Conservation (phyloP, 2,329 filamentous ascomycete genomes). For the Ceratocystis destructans region DNA sequence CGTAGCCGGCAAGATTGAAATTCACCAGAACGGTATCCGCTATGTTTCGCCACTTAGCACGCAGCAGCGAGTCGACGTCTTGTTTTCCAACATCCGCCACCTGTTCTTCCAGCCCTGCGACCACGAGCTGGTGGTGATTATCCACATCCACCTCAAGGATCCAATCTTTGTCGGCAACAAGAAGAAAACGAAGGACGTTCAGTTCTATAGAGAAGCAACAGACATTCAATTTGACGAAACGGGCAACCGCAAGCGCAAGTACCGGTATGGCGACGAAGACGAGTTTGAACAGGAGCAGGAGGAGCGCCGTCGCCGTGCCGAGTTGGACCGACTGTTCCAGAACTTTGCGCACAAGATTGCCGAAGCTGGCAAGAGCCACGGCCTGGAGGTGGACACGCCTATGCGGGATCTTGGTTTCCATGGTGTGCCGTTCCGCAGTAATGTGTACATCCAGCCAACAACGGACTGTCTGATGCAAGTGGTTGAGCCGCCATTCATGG, state of each 20-base stretch:
- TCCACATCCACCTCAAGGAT: conserved; percentile 94
- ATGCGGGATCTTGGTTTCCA: conserved; percentile 94
- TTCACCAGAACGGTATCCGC: conserved; percentile 96
- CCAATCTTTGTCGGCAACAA: conserved; percentile 95
- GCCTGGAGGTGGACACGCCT: conserved; percentile 87
- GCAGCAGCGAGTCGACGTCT: conserved; percentile 75
- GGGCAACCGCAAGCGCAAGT: conserved; percentile 93
- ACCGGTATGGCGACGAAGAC: conserved; percentile 94
- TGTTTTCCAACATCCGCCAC: conserved; percentile 97
- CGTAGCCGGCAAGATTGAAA: conserved; percentile 88
- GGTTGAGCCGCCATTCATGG: conserved; percentile 92
- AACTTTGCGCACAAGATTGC: conserved; percentile 95
- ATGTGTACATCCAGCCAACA: conserved; percentile 88
- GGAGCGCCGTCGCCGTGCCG: conserved; percentile 77
- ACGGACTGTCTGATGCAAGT: conserved; percentile 95
- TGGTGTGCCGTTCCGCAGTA: conserved; percentile 89
- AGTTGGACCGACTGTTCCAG: conserved; percentile 91
- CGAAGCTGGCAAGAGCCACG: conserved; percentile 81
- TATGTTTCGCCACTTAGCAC: conserved; percentile 73
- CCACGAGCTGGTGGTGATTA: conserved; percentile 92
- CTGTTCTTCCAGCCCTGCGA: conserved; percentile 97
- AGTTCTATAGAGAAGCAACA: conserved; percentile 95
- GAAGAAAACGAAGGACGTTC: conserved; percentile 97
- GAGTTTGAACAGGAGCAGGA: conserved; percentile 98
- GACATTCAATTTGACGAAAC: conserved; percentile 99